Percentiles rank a stretch among this genome's conserved stretches.
These are phyloP conservation scores for Hyaloscypha finlandica DNA, from an alignment of 495 filamentous ascomycete genomes.

Conservation along the genomic window DNA sequence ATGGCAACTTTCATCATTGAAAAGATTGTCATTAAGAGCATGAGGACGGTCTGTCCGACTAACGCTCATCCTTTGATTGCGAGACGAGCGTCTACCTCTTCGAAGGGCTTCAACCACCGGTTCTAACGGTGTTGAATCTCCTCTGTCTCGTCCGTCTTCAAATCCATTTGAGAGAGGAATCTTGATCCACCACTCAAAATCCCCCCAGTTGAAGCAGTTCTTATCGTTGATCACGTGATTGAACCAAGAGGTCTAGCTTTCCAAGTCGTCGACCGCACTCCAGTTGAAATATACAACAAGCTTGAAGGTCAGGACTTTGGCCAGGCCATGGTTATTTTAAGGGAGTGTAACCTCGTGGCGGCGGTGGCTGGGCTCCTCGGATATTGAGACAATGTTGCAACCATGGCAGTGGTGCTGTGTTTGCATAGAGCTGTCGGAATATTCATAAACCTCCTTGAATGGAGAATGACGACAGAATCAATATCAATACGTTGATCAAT, in stretches of 20 bases:
- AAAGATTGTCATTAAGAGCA: too few species aligned
- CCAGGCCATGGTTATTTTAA: conserved; percentile 14
- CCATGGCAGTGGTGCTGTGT: background rate
- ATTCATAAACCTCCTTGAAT: conserved; percentile 88
- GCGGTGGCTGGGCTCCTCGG: background rate
- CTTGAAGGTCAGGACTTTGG: conserved; percentile 42
- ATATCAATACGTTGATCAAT: conserved; percentile 83
- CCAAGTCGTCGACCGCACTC: conserved; percentile 67
- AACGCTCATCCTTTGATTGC: too few species aligned
- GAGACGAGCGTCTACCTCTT: too few species aligned
- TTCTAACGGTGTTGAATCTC: too few species aligned
- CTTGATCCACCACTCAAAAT: too few species aligned
- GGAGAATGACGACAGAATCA: conserved; percentile 91
- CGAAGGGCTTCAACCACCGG: too few species aligned
- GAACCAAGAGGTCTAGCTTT: conserved; percentile 63
- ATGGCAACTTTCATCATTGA: too few species aligned
- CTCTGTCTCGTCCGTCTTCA: too few species aligned
- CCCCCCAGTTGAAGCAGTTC: too few species aligned
- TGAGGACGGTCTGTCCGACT: too few species aligned
- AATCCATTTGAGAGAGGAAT: too few species aligned
- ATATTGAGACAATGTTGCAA: background rate
- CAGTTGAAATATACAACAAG: conserved; percentile 60
- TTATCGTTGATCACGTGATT: too few species aligned
- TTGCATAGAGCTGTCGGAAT: background rate
- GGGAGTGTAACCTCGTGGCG: background rate